These are phyloP conservation scores for Beta macrorhiza DNA, from an alignment of 179 eudicot genomes.

Conservation along the genomic window DNA sequence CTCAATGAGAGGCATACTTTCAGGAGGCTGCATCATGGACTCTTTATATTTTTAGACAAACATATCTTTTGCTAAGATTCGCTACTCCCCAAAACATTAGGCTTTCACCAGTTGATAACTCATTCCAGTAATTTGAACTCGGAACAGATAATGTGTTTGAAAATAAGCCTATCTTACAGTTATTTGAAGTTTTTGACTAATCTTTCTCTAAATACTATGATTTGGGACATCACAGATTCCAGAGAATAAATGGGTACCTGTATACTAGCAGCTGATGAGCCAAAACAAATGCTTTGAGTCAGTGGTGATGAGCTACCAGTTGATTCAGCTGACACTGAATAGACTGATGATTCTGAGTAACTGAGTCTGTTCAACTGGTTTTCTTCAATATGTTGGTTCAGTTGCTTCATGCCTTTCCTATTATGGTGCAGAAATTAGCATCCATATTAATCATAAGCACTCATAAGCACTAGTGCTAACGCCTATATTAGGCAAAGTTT, in stretches of 20 bases:
- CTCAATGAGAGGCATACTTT: no score
- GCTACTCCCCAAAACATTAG: no score
- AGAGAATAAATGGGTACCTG: constrained; percentile 11
- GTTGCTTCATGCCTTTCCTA: constrained; percentile 47
- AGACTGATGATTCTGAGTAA: not conserved
- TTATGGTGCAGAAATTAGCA: constrained; percentile 9
- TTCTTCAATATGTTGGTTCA: constrained; percentile 37
- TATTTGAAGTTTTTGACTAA: not conserved
- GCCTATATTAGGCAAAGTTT: no score
- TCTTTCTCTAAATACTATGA: not conserved
- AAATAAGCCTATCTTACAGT: not conserved
- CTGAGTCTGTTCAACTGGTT: constrained; percentile 20
- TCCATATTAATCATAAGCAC: not conserved
- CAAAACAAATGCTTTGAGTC: not conserved
- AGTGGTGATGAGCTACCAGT: constrained; percentile 15
- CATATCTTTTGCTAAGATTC: no score
- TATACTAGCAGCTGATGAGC: not conserved
- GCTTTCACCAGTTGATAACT: not conserved
- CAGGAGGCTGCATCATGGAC: no score
- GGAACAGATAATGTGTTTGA: not conserved
- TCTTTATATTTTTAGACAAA: no score
- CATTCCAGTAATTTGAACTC: not conserved
- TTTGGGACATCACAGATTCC: not conserved
- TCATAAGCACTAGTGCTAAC: no score
- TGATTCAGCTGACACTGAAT: constrained; percentile 6